Conservation (phyloP, 441 rosid species). For the Biscutella auriculata region DNA sequence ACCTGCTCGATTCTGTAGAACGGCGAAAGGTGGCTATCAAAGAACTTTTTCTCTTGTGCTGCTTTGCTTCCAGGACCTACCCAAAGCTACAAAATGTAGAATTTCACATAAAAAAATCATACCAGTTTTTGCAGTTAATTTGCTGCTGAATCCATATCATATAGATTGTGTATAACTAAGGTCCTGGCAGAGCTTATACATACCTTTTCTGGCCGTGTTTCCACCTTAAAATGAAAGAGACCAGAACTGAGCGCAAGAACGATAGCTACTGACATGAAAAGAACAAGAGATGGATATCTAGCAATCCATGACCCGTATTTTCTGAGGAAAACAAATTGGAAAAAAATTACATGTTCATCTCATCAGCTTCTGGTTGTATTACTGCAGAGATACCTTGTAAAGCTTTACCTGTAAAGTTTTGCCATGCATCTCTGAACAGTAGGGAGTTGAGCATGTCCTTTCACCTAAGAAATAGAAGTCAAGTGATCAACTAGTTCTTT, state of each 20-base stretch:
- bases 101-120: slow-evolving; percentile 3
- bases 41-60: slow-evolving; percentile 60
- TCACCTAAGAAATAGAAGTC: slow-evolving; percentile 18
- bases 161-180: neutral
- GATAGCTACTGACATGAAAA: slow-evolving; percentile 42
- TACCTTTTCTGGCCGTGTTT: slow-evolving; percentile 72
- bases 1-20: slow-evolving; percentile 80
- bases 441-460: slow-evolving; percentile 28
- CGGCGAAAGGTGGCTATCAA: slow-evolving; percentile 68
- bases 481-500: slow-evolving; percentile 6
- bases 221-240: slow-evolving; percentile 42
- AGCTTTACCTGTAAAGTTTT: slow-evolving; percentile 42
- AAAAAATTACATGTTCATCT: slow-evolving; percentile 12
- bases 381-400: neutral
- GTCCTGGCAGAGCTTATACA: neutral
- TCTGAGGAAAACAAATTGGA: slow-evolving; percentile 29
- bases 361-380: slow-evolving; percentile 4
- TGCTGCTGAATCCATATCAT: slow-evolving; percentile 9
- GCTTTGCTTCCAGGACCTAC: slow-evolving; percentile 65
- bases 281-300: slow-evolving; percentile 47
- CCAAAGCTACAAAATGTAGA: slow-evolving; percentile 42
- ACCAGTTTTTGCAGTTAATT: slow-evolving; percentile 1
- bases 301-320: slow-evolving; percentile 49
- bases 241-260: slow-evolving; percentile 48
- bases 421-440: slow-evolving; percentile 48